phyloP scores from a whole-genome alignment of 108 stramenopile species.

The Cylindrotheca fusiformis region DNA sequence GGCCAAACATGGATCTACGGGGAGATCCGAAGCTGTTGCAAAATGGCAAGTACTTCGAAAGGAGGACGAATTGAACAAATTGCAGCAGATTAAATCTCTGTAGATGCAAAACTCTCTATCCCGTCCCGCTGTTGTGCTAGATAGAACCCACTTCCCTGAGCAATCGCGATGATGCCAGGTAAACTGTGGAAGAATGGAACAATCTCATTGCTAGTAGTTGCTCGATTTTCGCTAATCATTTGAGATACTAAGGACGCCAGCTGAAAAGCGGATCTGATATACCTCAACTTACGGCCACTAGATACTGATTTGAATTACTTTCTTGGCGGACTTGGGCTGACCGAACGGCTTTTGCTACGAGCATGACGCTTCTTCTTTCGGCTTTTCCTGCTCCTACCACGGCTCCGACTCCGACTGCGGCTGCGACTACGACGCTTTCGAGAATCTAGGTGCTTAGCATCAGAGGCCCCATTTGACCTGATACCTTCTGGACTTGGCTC shows the following conservation, averaged over 20 bases:
- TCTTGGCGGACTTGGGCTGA: conserved; percentile 13
- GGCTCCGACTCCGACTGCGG: conserved; percentile 31
- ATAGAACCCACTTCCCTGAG: no score
- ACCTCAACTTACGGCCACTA: no score
- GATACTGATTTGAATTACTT: no score
- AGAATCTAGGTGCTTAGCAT: conserved; percentile 12
- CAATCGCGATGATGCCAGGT: no score
- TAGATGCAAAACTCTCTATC: no score
- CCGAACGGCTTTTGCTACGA: conserved; percentile 27
- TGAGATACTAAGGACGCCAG: no score
- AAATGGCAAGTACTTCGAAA: conserved; percentile 55
- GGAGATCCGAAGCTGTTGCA: conserved; percentile 30
- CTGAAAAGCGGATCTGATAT: no score
- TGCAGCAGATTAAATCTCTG: no score
- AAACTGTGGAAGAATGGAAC: no score
- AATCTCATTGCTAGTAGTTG: no score
- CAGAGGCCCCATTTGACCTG: conserved; percentile 12
- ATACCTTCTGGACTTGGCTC: conserved; percentile 8
- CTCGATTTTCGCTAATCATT: no score
- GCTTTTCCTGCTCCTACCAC: conserved; percentile 33
- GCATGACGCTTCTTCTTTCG: conserved; percentile 36
- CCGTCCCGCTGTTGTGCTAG: no score
- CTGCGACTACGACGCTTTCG: conserved; percentile 35
- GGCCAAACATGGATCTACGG: conserved; percentile 8
- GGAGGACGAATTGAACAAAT: conserved; percentile 19